Conservation (phyloP, 2,329 filamentous ascomycete species). For the Phoma sp. region DNA sequence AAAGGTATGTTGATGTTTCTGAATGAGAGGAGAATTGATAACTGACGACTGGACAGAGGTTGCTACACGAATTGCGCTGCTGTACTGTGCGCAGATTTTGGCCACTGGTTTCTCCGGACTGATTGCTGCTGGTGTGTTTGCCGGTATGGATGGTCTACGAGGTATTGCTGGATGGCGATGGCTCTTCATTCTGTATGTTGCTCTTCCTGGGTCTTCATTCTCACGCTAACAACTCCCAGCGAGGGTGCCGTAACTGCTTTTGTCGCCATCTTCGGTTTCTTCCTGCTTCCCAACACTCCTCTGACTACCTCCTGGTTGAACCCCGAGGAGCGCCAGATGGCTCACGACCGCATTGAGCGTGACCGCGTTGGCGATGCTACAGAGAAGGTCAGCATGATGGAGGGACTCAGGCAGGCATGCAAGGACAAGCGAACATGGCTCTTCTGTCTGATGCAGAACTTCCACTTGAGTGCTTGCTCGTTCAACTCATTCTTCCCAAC, state of each 20-base stretch:
- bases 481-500: slow-evolving; percentile 47
- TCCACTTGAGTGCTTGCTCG: slow-evolving; percentile 36
- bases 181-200: slow-evolving; percentile 49
- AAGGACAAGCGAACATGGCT: slow-evolving; percentile 39
- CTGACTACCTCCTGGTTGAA: slow-evolving; percentile 56
- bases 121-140: slow-evolving; percentile 51
- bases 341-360: slow-evolving; percentile 48
- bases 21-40: too few species aligned
- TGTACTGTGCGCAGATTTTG: slow-evolving; percentile 52
- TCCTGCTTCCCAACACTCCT: slow-evolving; percentile 38
- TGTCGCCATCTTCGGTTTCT: slow-evolving; percentile 41
- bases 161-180: slow-evolving; percentile 50
- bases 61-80: slow-evolving; percentile 45
- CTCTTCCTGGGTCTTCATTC: background rate
- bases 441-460: slow-evolving; percentile 44
- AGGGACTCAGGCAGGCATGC: slow-evolving; percentile 39
- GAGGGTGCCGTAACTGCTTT: slow-evolving; percentile 36
- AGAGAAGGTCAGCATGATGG: slow-evolving; percentile 34
- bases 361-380: slow-evolving; percentile 58
- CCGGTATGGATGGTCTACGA: slow-evolving; percentile 35
- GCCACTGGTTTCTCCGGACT: slow-evolving; percentile 55
- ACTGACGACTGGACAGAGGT: slow-evolving; percentile 34
- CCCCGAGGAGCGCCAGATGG: slow-evolving; percentile 54
- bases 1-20: slow-evolving; percentile 46
- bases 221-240: slow-evolving; percentile 17